Base-by-base conservation (phyloP, 176 grass and related monocot species). In the Tillandsia leiboldiana region DNA sequence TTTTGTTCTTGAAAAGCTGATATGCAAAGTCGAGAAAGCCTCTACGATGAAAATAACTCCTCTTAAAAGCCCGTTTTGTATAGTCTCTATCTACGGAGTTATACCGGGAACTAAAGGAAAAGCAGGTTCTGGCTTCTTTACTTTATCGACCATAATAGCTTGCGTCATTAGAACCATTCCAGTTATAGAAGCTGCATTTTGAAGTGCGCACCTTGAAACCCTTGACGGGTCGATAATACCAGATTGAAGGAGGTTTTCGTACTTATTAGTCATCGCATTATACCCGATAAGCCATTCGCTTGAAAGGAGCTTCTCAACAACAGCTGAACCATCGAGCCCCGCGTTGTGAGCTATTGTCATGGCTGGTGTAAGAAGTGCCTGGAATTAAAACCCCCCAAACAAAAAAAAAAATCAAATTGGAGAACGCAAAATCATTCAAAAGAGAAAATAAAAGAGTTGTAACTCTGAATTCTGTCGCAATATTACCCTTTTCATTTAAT, bases 291-390 rank as follows among this genome's bases (percentile, higher is more conserved):
- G 65, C 81, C 86, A 97, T 29, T 90, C 71, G 17, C 79, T 83
- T 0, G 66, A 67, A 4, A 90, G 81, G 79, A 97, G 82, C 65
- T 87, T 97, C 81, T 85, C 86, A 3, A 92, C 88, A 15, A 97
- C 72, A 78, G 82, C 76, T 26, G 86, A 79, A 59, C 88, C 86
- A 51, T 96, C 93, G 9, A 70, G 72, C 1, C 93, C 93, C 0
- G 93, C 83, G 56, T 97, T 97, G 49, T 10, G 64, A 13, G 89
- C 83, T 58, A 97, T 90, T 7, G 69, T 87, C 66, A 70, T 82
- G 64, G 93, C 79, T 28, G 89, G 93, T 48, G 87, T 72, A 56
- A 90, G 83, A 72, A 97, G 89, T 73, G 93, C 93, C 93, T 97
- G 63, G 11, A 22, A 62, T 68, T 70, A 53, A 73, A 66, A 59